These are phyloP conservation scores for Parathielavia appendiculata DNA, from an alignment of 495 filamentous ascomycete genomes.

Conservation along the genomic window DNA sequence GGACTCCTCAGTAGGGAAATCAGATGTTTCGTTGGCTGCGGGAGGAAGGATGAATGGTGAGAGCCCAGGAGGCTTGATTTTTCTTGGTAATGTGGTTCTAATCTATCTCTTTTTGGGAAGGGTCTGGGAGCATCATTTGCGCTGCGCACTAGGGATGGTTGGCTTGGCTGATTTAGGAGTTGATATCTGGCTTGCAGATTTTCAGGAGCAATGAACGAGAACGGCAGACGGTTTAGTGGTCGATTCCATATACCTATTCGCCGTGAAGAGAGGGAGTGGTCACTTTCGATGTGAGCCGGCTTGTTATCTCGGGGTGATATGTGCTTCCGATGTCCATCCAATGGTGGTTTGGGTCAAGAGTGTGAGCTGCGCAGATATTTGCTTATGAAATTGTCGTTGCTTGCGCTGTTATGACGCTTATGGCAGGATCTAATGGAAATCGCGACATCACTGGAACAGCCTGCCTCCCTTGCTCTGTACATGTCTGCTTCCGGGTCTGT, in stretches of 20 bases:
- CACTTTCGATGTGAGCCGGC: not conserved
- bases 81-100: constrained; percentile 39
- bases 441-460: not conserved
- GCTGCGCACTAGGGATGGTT: constrained; percentile 17
- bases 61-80: constrained; percentile 42
- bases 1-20: constrained; percentile 1
- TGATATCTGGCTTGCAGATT: constrained; percentile 8
- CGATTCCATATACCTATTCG: not conserved
- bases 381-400: not conserved
- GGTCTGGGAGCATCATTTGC: constrained; percentile 14
- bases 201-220: constrained; percentile 7
- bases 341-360: not conserved
- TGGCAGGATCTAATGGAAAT: not conserved
- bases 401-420: not conserved
- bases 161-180: constrained; percentile 11
- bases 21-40: constrained; percentile 30
- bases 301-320: too few relatives aligned
- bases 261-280: not conserved
- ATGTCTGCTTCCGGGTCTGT: too few relatives aligned
- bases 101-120: constrained; percentile 28
- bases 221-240: not conserved
- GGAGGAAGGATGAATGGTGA: constrained; percentile 40
- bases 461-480: too few relatives aligned
- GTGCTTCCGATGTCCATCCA: not conserved
- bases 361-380: not conserved